phyloP scores from a whole-genome alignment of 78 protist species.

The Dictyostelium purpureum region DNA sequence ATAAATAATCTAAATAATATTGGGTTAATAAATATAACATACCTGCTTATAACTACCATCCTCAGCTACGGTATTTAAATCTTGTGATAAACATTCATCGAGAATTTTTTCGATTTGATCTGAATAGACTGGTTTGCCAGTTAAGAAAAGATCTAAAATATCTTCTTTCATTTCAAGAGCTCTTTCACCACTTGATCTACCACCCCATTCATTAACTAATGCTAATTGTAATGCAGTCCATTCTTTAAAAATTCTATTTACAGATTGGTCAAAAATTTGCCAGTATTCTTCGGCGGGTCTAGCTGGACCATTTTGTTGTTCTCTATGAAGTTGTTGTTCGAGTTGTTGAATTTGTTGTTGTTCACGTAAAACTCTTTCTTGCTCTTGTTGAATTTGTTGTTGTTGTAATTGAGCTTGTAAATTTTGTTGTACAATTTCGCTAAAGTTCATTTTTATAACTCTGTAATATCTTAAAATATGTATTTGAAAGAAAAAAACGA shows the following conservation, averaged over 20 bases:
- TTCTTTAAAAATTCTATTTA: slow-evolving; percentile 42
- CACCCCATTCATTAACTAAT: slow-evolving; percentile 65
- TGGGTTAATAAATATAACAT: neutral
- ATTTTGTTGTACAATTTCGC: slow-evolving; percentile 8
- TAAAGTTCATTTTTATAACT: slow-evolving; percentile 5
- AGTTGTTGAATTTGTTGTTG: neutral
- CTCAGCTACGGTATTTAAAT: slow-evolving; percentile 66
- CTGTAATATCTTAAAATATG: neutral
- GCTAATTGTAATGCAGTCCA: slow-evolving; percentile 79
- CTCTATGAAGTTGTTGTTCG: neutral
- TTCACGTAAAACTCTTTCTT: neutral
- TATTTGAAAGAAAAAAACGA: neutral
- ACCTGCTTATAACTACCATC: slow-evolving; percentile 37
- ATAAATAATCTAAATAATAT: no score
- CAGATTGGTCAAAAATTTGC: slow-evolving; percentile 48
- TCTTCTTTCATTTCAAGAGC: slow-evolving; percentile 71
- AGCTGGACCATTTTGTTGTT: neutral
- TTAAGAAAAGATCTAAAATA: slow-evolving; percentile 46
- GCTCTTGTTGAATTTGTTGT: slow-evolving; percentile 9
- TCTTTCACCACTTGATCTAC: slow-evolving; percentile 9
- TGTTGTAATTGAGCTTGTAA: neutral
- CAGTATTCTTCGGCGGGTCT: slow-evolving; percentile 39
- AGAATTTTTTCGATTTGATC: slow-evolving; percentile 40
- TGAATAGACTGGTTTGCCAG: slow-evolving; percentile 27
- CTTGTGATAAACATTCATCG: slow-evolving; percentile 60